phyloP scores from a whole-genome alignment of 345 rosid genomes.

The Hypericum androsaemum region DNA sequence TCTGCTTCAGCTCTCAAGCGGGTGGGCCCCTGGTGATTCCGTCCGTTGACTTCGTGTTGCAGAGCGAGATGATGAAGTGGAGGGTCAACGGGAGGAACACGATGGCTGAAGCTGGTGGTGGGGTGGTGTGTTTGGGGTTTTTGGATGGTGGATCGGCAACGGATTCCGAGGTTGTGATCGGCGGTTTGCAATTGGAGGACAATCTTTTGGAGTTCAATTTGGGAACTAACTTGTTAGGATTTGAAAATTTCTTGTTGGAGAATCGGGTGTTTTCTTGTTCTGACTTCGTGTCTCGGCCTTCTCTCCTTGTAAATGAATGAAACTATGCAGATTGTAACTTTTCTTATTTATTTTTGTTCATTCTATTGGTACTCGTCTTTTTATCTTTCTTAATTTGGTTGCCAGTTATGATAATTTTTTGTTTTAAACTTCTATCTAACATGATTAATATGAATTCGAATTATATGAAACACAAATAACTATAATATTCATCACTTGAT shows the following conservation, averaged over 20 bases:
- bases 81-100: conserved; percentile 42
- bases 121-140: conserved; percentile 56
- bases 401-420: too few relatives aligned
- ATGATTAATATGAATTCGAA: too few relatives aligned
- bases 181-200: conserved; percentile 73
- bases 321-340: not conserved
- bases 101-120: conserved; percentile 43
- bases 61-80: conserved; percentile 93
- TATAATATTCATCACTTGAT: too few relatives aligned
- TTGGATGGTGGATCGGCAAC: conserved; percentile 49
- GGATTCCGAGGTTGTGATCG: conserved; percentile 38
- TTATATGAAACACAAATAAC: too few relatives aligned
- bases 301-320: not conserved
- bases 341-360: too few relatives aligned
- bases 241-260: conserved; percentile 27
- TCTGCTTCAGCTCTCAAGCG: conserved; percentile 28
- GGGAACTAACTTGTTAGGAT: conserved; percentile 55
- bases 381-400: too few relatives aligned
- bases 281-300: not conserved
- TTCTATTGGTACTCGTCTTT: too few relatives aligned
- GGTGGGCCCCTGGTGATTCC: conserved; percentile 27
- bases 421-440: too few relatives aligned
- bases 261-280: conserved; percentile 23
- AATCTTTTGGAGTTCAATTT: conserved; percentile 53
- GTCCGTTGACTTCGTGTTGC: conserved; percentile 52